phyloP scores from a whole-genome alignment of 495 filamentous ascomycete genomes.

The Aspergillus sclerotiicarbonarius region DNA sequence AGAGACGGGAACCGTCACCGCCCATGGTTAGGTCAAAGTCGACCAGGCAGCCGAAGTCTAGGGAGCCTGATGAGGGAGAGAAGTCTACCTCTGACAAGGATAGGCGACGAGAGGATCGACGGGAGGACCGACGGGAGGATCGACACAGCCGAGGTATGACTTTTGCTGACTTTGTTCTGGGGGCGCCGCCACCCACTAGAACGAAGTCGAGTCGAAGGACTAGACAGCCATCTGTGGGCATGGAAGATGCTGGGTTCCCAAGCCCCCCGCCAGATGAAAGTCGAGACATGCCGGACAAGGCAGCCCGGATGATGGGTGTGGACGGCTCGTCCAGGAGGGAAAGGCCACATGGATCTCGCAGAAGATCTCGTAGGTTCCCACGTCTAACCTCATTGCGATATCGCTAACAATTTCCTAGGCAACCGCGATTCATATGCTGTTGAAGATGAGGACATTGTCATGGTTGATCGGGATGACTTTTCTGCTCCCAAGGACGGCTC shows the following conservation, averaged over 20 bases:
- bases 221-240: conserved; percentile 50
- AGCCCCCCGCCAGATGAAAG: conserved; percentile 54
- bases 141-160: conserved; percentile 46
- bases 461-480: conserved; percentile 51
- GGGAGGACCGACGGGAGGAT: too few relatives aligned
- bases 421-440: conserved; percentile 58
- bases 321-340: conserved; percentile 34
- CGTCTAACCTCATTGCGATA: neutral
- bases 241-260: conserved; percentile 46
- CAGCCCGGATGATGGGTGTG: conserved; percentile 59
- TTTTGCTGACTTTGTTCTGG: conserved; percentile 54
- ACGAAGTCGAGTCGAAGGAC: conserved; percentile 49
- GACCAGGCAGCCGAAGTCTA: conserved; percentile 35
- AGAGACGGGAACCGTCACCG: conserved; percentile 28
- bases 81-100: conserved; percentile 56
- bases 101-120: conserved; percentile 36
- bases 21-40: conserved; percentile 50
- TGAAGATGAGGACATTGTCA: conserved; percentile 58
- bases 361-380: conserved; percentile 37
- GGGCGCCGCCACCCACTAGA: conserved; percentile 39
- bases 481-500: conserved; percentile 38
- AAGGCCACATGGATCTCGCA: conserved; percentile 34
- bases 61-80: conserved; percentile 46
- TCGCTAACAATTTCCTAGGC: conserved; percentile 22
- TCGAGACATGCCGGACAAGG: conserved; percentile 51